Conservation (phyloP, 345 rosid genomes). For the Lepidium aucheri region DNA sequence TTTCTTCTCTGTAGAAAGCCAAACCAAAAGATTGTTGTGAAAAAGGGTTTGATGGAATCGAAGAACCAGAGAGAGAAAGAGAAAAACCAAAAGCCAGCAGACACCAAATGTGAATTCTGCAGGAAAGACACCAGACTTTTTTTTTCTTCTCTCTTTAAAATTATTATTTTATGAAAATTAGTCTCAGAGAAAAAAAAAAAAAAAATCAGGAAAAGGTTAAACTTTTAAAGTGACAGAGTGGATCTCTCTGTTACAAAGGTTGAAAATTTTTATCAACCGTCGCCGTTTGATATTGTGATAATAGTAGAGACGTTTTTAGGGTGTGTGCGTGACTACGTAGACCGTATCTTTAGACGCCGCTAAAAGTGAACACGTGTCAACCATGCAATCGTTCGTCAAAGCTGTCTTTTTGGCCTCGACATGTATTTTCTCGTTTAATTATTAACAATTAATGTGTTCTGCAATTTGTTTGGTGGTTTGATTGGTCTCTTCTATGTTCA, state of each 20-base stretch:
- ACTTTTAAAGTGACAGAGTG: conserved; percentile 14
- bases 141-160: neutral
- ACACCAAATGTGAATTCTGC: conserved; percentile 32
- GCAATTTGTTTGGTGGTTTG: neutral
- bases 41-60: neutral
- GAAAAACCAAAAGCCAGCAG: conserved; percentile 9
- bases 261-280: conserved; percentile 18
- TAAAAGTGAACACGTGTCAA: conserved; percentile 22
- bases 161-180: too few species aligned
- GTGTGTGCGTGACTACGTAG: conserved; percentile 28
- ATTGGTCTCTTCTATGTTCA: neutral
- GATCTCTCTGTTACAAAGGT: conserved; percentile 21
- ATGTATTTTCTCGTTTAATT: neutral
- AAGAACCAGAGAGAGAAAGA: neutral
- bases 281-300: neutral
- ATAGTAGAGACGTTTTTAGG: neutral
- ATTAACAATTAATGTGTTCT: conserved; percentile 15
- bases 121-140: conserved; percentile 30
- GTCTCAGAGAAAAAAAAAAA: neutral
- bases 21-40: neutral
- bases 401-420: conserved; percentile 19
- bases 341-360: conserved; percentile 12
- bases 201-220: neutral
- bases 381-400: conserved; percentile 21
- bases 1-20: neutral